Conservation (phyloP, 176 grass and related monocot species). For the Bromus sterilis region DNA sequence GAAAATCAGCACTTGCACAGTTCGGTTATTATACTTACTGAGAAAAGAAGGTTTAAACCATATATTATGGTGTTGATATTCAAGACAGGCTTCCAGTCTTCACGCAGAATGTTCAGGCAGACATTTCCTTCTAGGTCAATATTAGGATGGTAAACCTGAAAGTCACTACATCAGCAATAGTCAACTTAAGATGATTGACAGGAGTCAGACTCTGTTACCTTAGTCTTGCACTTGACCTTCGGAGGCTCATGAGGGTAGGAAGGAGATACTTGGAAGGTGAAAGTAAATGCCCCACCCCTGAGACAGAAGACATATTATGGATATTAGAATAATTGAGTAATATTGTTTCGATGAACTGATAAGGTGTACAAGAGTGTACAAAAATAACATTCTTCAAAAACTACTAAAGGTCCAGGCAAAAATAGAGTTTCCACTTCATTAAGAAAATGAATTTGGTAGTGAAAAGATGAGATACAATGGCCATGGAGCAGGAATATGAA, state of each 20-base stretch:
- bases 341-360: not conserved
- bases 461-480: not conserved
- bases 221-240: slow-evolving; percentile 78
- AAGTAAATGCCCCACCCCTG: slow-evolving; percentile 55
- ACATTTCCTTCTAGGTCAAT: slow-evolving; percentile 83
- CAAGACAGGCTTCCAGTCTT: slow-evolving; percentile 74
- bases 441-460: not conserved
- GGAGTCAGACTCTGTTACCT: slow-evolving; percentile 22
- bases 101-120: slow-evolving; percentile 70
- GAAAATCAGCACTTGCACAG: not conserved
- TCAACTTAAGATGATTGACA: not conserved
- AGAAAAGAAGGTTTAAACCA: slow-evolving; percentile 70
- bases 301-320: not conserved
- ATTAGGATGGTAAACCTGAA: slow-evolving; percentile 78
- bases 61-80: slow-evolving; percentile 71
- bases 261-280: slow-evolving; percentile 65
- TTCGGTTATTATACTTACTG: slow-evolving; percentile 15
- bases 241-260: slow-evolving; percentile 68
- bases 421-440: not conserved
- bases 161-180: not conserved
- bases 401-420: not conserved
- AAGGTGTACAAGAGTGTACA: not conserved
- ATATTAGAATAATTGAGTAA: not conserved
- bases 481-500: not conserved
- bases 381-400: not conserved